These are phyloP conservation scores for Colletotrichum noveboracense DNA, from an alignment of 2,329 filamentous ascomycete species.

Conservation along the genomic window DNA sequence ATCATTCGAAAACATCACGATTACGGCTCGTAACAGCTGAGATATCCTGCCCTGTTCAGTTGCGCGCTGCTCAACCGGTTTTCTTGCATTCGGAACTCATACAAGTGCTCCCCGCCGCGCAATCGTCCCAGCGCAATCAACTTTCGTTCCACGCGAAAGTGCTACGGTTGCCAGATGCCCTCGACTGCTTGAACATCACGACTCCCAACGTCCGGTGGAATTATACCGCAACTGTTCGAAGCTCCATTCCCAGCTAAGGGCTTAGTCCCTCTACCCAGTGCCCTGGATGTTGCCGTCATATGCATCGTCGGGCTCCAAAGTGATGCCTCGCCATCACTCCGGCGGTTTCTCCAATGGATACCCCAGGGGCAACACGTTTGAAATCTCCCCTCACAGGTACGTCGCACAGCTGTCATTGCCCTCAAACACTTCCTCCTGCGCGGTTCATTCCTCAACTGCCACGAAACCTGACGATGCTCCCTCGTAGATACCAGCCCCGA, in stretches of 20 bases:
- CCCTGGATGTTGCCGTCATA: conserved; percentile 64
- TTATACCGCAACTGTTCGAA: not conserved
- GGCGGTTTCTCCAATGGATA: conserved; percentile 84
- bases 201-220: conserved; percentile 2
- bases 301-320: conserved; percentile 60
- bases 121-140: not conserved
- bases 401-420: conserved; percentile 26
- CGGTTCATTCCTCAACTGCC: not conserved
- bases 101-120: not conserved
- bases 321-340: conserved; percentile 84
- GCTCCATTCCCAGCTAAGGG: conserved; percentile 9
- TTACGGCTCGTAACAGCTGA: not conserved
- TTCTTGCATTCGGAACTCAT: not conserved
- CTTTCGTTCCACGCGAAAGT: not conserved
- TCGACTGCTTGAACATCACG: conserved; percentile 32
- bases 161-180: conserved; percentile 26
- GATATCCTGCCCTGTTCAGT: not conserved
- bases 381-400: conserved; percentile 89
- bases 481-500: conserved; percentile 82
- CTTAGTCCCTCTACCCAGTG: not conserved
- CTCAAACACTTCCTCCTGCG: not conserved
- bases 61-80: not conserved
- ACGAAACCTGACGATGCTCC: not conserved
- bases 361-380: conserved; percentile 78
- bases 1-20: not conserved